Base-by-base conservation (phyloP, 805 yeast genomes). In the Candida ovalis region DNA sequence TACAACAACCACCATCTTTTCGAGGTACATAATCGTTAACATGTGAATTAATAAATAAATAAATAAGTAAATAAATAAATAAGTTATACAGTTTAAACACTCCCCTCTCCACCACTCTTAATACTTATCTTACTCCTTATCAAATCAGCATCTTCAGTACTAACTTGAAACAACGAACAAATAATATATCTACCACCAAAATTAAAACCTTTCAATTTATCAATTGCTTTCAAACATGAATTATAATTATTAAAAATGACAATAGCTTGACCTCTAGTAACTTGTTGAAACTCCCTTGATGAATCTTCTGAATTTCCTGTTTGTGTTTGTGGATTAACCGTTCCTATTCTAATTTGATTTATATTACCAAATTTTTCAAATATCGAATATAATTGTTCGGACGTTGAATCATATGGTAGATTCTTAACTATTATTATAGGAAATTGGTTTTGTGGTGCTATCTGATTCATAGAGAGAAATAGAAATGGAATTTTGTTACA, bases 201-300 rank as follows among this genome's bases (percentile, higher is more conserved):
- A 56, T 81, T 81, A 50, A 75, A 77, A 1, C 88, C 88, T 45
- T 77, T 77, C 45, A 82, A 60, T 50, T 77, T 82, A n/a, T 71
- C 74, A 19, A 73, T 67, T 0, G 86, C 86, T 28, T 62, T 59
- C n/a, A 60, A 61, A 15, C 86, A 83, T 50, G 73, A 72, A 24
- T 64, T 63, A 18, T 74, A 49, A 40, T 76, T 76, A 44, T 73
- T 75, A 60, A 72, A 83, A 2, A 82, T 74, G 17, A 82, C 75
- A 47, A 75, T 72, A 22, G 84, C 82, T 7, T 82, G 76, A 12
- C 86, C 80, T 47, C 61, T 75, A 1, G 73, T 68, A 10, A 62
- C 63, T 15, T 30, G 35, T 17, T 30, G 7, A 5, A 7, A 5
- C 15, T 30, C 5, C 17, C 35, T 30, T 4, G 9, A 10, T 37